Conservation (phyloP, 768 basidiomycete genomes). For the Pulveroboletus sp. region DNA sequence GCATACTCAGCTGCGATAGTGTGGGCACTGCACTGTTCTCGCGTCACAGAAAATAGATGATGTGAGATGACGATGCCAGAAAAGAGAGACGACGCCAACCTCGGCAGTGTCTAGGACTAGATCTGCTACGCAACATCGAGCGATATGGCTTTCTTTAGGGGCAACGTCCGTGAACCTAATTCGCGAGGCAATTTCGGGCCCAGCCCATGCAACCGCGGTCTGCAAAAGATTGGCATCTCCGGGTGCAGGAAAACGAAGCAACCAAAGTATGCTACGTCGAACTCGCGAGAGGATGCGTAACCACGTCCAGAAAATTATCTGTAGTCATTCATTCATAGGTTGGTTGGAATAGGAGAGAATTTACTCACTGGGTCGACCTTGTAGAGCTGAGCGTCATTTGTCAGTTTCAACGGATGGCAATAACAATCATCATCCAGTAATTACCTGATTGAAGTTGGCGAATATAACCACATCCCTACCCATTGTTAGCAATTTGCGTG, state of each 20-base stretch:
- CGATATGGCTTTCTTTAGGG: slow-evolving; percentile 43
- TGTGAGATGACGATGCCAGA: not conserved
- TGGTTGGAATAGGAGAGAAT: not conserved
- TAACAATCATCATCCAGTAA: slow-evolving; percentile 4
- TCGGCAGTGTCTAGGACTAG: slow-evolving; percentile 52
- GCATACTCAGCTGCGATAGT: slow-evolving; percentile 50
- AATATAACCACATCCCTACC: slow-evolving; percentile 44
- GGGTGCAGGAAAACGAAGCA: slow-evolving; percentile 47
- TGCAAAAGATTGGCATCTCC: slow-evolving; percentile 45
- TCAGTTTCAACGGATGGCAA: slow-evolving; percentile 7
- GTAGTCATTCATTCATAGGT: slow-evolving; percentile 5
- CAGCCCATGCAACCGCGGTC: slow-evolving; percentile 44
- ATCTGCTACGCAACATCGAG: slow-evolving; percentile 46
- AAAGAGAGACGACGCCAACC: slow-evolving; percentile 24
- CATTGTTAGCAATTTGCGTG: slow-evolving; percentile 1
- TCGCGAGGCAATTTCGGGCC: slow-evolving; percentile 42
- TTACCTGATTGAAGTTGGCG: slow-evolving; percentile 53
- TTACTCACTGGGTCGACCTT: slow-evolving; percentile 41
- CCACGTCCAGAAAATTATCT: slow-evolving; percentile 49
- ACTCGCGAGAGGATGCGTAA: slow-evolving; percentile 43
- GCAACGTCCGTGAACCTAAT: slow-evolving; percentile 49
- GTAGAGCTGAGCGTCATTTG: slow-evolving; percentile 35
- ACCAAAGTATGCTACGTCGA: slow-evolving; percentile 49
- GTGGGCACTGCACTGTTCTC: slow-evolving; percentile 47
- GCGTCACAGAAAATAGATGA: not conserved